Percentiles rank a stretch among this genome's conserved stretches.
phyloP scores from a whole-genome alignment of 2,329 filamentous ascomycete genomes.

The Diaporthe velutina region DNA sequence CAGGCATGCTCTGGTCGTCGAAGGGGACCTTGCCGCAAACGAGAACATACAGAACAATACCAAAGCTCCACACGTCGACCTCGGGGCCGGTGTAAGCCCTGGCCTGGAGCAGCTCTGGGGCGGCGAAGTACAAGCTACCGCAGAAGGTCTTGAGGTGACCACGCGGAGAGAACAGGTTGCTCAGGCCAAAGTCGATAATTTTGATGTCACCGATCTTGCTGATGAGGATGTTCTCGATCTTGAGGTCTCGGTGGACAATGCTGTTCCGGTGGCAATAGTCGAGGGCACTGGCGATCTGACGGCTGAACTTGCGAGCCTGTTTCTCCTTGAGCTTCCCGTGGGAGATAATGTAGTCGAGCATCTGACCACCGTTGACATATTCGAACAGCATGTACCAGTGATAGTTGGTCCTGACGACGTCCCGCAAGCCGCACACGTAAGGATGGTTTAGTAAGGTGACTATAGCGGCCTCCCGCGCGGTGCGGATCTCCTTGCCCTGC shows the following conservation, averaged over 20 bases:
- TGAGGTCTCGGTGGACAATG: slow-evolving; percentile 96
- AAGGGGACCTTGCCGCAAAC: slow-evolving; percentile 99
- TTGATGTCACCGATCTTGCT: slow-evolving; percentile 99
- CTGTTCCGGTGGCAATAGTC: slow-evolving; percentile 99
- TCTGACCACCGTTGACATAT: slow-evolving; percentile 98
- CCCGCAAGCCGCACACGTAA: slow-evolving; percentile 94
- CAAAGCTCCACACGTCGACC: slow-evolving; percentile 98
- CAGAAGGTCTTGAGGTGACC: slow-evolving; percentile 95
- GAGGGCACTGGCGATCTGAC: slow-evolving; percentile 95
- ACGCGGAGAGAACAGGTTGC: slow-evolving; percentile 92
- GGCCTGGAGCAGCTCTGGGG: slow-evolving; percentile 92
- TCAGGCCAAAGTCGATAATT: slow-evolving; percentile 98
- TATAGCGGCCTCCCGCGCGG: slow-evolving; percentile 94
- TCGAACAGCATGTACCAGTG: slow-evolving; percentile 99
- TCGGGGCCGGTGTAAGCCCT: slow-evolving; percentile 96
- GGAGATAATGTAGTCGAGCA: slow-evolving; percentile 99
- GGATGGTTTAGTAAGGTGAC: slow-evolving; percentile 94
- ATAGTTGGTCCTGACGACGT: slow-evolving; percentile 95
- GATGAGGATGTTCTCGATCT: slow-evolving; percentile 99
- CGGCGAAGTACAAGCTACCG: slow-evolving; percentile 97
- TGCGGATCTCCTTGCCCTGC: slow-evolving; percentile 95
- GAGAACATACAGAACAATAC: slow-evolving; percentile 95
- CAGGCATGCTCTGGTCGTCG: slow-evolving; percentile 99
- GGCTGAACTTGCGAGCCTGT: slow-evolving; percentile 95
- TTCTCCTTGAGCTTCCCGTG: slow-evolving; percentile 98